These are phyloP conservation scores for Cladosporium austrohemisphaericum DNA, from an alignment of 2,329 filamentous ascomycete genomes.

Conservation along the genomic window DNA sequence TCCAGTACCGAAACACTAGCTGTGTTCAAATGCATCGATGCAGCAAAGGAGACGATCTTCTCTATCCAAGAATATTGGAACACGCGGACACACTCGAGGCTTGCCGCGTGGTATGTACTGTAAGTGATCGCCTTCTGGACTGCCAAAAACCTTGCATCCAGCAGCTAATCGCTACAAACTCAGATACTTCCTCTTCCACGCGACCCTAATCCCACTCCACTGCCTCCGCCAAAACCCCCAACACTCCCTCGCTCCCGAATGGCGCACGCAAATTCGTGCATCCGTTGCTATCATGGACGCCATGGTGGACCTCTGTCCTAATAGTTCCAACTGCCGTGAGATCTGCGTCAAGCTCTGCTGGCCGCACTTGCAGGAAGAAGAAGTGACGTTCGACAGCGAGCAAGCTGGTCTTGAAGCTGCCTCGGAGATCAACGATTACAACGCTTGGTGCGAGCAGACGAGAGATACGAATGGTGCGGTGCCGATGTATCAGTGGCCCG, in stretches of 20 bases:
- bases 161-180: background rate
- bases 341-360: constrained; percentile 9
- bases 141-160: background rate
- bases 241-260: constrained; percentile 6
- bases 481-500: constrained; percentile 12
- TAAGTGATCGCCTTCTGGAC: background rate
- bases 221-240: constrained; percentile 10
- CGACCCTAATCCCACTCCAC: constrained; percentile 11
- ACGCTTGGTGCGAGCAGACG: constrained; percentile 13
- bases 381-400: background rate
- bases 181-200: constrained; percentile 14
- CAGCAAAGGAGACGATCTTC: constrained; percentile 9
- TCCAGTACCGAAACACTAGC: constrained; percentile 8
- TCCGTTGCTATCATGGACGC: constrained; percentile 8
- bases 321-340: constrained; percentile 12
- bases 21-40: constrained; percentile 11
- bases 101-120: constrained; percentile 9
- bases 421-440: constrained; percentile 8
- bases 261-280: constrained; percentile 11
- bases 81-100: constrained; percentile 4
- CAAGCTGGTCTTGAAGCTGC: background rate
- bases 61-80: constrained; percentile 12
- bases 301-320: constrained; percentile 4
- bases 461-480: background rate
- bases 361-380: constrained; percentile 7